Percentiles rank a stretch among this genome's conserved stretches.
Conservation (phyloP, 768 basidiomycete species). For the Phlebiopsis flavidoalba region DNA sequence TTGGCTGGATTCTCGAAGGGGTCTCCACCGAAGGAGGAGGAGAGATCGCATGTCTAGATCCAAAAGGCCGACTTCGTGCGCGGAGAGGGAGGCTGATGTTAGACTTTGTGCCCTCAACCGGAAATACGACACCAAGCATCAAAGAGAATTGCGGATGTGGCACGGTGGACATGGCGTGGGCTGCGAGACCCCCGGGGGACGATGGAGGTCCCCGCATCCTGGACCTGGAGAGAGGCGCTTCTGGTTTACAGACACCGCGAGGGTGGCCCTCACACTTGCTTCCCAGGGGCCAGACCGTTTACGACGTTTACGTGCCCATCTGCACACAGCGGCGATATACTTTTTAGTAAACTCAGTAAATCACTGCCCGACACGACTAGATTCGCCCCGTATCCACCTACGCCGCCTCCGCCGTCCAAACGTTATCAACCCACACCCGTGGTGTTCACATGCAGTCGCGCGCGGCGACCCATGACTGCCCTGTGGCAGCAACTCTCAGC, state of each 20-base stretch:
- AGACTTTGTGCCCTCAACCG: conserved; percentile 26
- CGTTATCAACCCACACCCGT: background rate
- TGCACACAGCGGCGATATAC: conserved; percentile 11
- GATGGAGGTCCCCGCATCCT: conserved; percentile 1
- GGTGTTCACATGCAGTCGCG: background rate
- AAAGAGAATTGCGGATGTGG: conserved; percentile 6
- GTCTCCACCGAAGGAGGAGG: conserved; percentile 6
- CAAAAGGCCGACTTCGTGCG: conserved; percentile 11
- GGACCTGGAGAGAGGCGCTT: background rate
- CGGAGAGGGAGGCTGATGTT: conserved; percentile 18
- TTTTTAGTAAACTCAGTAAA: conserved; percentile 7
- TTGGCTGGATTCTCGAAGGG: conserved; percentile 9
- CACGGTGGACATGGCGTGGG: background rate
- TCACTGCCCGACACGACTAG: background rate
- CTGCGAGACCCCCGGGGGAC: conserved; percentile 5
- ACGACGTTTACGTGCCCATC: background rate
- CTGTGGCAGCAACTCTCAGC: background rate
- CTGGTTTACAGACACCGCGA: conserved; percentile 1
- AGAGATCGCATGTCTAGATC: conserved; percentile 8
- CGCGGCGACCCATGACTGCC: background rate
- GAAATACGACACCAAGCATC: conserved; percentile 17
- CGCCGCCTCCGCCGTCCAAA: background rate
- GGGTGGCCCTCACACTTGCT: background rate
- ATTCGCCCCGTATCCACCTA: background rate
- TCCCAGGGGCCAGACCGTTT: conserved; percentile 3